Conservation (phyloP, 768 basidiomycete genomes). For the Peribolospora baueri region DNA sequence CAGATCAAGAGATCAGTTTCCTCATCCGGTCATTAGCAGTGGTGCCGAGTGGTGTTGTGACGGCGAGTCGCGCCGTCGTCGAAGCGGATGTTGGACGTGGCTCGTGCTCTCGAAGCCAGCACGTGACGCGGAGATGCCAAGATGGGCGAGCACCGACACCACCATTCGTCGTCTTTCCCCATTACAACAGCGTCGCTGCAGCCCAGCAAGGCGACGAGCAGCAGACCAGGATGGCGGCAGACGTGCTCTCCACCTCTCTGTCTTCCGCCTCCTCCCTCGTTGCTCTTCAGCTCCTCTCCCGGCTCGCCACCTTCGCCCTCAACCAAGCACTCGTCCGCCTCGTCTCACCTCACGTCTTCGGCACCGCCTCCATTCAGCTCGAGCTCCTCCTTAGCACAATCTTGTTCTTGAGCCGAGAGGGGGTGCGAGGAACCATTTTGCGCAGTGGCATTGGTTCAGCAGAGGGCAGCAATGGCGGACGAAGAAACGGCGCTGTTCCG, state of each 20-base stretch:
- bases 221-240: too few relatives aligned
- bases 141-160: too few relatives aligned
- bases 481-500: not conserved
- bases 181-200: too few relatives aligned
- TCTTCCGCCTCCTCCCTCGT: slow-evolving; percentile 38
- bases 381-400: slow-evolving; percentile 74
- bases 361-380: slow-evolving; percentile 80
- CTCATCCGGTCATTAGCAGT: too few relatives aligned
- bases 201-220: too few relatives aligned
- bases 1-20: too few relatives aligned
- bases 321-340: slow-evolving; percentile 71
- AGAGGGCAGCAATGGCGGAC: not conserved
- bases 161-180: too few relatives aligned
- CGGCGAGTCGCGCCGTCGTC: too few relatives aligned
- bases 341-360: slow-evolving; percentile 57
- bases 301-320: slow-evolving; percentile 60
- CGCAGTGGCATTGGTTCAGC: slow-evolving; percentile 22
- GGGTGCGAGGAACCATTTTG: slow-evolving; percentile 61
- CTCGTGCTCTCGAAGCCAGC: too few relatives aligned
- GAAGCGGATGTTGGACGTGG: too few relatives aligned
- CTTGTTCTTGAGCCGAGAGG: slow-evolving; percentile 80
- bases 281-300: slow-evolving; percentile 59
- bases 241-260: slow-evolving; percentile 24
- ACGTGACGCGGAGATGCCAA: too few relatives aligned
- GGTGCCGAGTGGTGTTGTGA: too few relatives aligned